Evolutionary conservation across 768 basidiomycete species (phyloP).

Genomic region (Leucocoprinus leucothites): DNA sequence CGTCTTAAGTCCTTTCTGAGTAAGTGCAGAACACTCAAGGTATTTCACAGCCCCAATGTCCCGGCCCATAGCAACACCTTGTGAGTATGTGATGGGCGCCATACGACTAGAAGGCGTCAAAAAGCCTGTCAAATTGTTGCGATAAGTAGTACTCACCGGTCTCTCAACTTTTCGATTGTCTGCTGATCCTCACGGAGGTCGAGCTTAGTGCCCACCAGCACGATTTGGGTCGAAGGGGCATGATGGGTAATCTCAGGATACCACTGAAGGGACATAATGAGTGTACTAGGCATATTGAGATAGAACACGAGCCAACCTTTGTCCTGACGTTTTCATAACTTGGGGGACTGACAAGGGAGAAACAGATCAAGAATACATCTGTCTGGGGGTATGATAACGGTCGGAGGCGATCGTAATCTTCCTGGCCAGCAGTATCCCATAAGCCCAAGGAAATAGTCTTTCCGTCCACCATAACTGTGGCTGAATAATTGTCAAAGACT

Average conservation of each 20-base stretch:
- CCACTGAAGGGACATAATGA: conserved; percentile 57
- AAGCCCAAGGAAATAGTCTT: conserved; percentile 97
- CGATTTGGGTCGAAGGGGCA: conserved; percentile 89
- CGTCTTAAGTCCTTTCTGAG: conserved; percentile 98
- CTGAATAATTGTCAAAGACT: conserved; percentile 99
- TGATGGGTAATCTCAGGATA: conserved; percentile 97
- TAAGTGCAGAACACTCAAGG: conserved; percentile 92
- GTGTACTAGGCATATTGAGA: background rate
- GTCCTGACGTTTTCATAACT: conserved; percentile 99
- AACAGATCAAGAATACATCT: conserved; percentile 99
- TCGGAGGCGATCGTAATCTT: conserved; percentile 97
- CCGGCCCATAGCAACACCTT: conserved; percentile 87
- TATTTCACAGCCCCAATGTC: conserved; percentile 97
- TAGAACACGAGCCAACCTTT: conserved; percentile 57
- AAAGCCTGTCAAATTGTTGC: conserved; percentile 4
- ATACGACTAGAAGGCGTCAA: conserved; percentile 60
- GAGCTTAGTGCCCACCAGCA: conserved; percentile 95
- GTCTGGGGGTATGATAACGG: conserved; percentile 99
- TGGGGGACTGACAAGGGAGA: conserved; percentile 96
- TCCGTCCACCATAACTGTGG: conserved; percentile 98
- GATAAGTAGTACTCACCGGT: conserved; percentile 52
- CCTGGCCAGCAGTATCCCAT: conserved; percentile 99
- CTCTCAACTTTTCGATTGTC: conserved; percentile 90
- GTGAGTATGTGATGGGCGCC: conserved; percentile 89
- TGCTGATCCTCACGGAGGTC: conserved; percentile 94